Evolutionary conservation across 495 filamentous ascomycete genomes (phyloP).

Genomic region (Penicillium alfredii): DNA sequence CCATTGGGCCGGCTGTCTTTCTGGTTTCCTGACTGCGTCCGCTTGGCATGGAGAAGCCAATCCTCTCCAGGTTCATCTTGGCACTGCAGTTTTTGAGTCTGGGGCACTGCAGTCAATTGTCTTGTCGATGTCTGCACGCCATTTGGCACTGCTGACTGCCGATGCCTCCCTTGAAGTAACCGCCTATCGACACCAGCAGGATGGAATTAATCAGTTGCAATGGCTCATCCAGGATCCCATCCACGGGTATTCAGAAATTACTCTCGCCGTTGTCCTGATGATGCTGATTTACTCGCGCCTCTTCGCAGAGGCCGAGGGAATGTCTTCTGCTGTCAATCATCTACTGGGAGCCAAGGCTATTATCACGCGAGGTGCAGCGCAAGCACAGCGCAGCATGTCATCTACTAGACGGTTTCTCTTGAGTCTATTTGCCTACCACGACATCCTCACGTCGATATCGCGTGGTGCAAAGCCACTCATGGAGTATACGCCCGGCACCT

Average conservation of each 20-base stretch:
- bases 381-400: background rate
- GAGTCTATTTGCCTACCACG: background rate
- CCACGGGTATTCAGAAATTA: background rate
- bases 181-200: background rate
- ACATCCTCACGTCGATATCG: background rate
- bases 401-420: background rate
- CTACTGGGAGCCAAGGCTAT: background rate
- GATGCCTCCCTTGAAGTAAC: background rate
- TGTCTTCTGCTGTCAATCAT: background rate
- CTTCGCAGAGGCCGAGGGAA: background rate
- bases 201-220: background rate
- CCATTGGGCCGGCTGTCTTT: background rate
- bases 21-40: background rate
- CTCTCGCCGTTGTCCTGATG: background rate
- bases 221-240: background rate
- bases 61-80: background rate
- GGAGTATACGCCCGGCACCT: background rate
- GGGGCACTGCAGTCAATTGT: background rate
- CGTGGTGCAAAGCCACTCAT: background rate
- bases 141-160: background rate
- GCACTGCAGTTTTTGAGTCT: background rate
- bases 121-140: background rate
- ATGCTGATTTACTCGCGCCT: background rate
- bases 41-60: background rate
- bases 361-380: background rate